Evolutionary conservation across 2,329 filamentous ascomycete genomes (phyloP).

Genomic region (Colletotrichum godetiae): DNA sequence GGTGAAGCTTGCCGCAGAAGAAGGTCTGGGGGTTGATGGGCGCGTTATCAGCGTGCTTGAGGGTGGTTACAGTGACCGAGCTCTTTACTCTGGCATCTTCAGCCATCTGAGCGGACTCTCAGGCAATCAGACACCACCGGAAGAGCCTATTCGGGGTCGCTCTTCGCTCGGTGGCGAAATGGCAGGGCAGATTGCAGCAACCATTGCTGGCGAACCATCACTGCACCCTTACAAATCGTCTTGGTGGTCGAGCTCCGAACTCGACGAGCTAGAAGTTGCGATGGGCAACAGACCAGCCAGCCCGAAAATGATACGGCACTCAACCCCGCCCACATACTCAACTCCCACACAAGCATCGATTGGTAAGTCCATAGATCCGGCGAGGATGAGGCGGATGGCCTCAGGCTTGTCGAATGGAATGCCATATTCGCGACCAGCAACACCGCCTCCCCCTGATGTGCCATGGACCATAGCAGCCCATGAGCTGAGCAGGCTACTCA

Average conservation of each 20-base stretch:
- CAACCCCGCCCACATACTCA: constrained; percentile 78
- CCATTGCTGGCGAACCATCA: constrained; percentile 30
- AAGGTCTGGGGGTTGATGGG: constrained; percentile 81
- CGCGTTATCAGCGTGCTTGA: constrained; percentile 93
- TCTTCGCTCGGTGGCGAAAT: constrained; percentile 69
- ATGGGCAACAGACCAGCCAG: constrained; percentile 62
- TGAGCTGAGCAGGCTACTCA: constrained; percentile 84
- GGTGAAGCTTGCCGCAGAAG: constrained; percentile 83
- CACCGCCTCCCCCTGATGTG: constrained; percentile 82
- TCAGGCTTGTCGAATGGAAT: constrained; percentile 63
- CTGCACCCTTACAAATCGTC: constrained; percentile 68
- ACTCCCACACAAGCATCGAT: constrained; percentile 90
- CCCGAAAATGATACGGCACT: constrained; percentile 64
- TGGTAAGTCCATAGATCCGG: constrained; percentile 79
- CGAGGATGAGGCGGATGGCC: constrained; percentile 72
- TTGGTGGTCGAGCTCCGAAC: constrained; percentile 76
- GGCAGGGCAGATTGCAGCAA: constrained; percentile 60
- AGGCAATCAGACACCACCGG: constrained; percentile 57
- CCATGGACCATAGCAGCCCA: constrained; percentile 87
- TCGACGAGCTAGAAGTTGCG: constrained; percentile 77
- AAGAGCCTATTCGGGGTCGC: constrained; percentile 40
- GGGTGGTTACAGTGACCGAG: constrained; percentile 94
- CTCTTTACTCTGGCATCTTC: constrained; percentile 86
- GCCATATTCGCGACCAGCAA: constrained; percentile 57
- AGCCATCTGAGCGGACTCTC: constrained; percentile 90